These are phyloP conservation scores for Fusarium luffae DNA, from an alignment of 2,329 filamentous ascomycete species.

Conservation along the genomic window DNA sequence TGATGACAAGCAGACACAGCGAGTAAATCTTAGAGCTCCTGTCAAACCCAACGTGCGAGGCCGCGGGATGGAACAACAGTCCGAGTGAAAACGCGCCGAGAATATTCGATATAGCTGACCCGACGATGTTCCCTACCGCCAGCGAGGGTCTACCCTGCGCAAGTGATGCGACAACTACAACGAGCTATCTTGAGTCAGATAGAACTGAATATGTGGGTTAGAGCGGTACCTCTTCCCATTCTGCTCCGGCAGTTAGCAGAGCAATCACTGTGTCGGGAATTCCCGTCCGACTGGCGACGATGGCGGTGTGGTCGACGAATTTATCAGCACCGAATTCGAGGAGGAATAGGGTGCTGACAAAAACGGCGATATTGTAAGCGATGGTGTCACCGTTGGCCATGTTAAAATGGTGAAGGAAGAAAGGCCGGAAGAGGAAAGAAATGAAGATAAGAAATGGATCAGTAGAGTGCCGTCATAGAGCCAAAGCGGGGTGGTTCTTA, in stretches of 20 bases:
- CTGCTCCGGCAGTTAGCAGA: not conserved
- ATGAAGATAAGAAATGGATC: rapidly evolving
- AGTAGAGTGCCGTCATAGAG: too few species aligned
- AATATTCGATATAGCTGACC: not conserved
- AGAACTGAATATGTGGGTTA: rapidly evolving
- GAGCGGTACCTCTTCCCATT: not conserved
- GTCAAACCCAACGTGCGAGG: not conserved
- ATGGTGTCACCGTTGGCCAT: not conserved
- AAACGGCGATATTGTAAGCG: not conserved
- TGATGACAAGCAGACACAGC: rapidly evolving
- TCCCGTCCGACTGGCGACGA: not conserved
- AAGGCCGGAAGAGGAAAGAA: too few species aligned
- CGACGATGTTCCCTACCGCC: not conserved
- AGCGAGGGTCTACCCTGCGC: not conserved
- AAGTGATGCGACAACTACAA: not conserved
- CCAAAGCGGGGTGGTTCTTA: rapidly evolving
- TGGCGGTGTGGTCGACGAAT: not conserved
- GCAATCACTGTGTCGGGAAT: not conserved
- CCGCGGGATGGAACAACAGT: not conserved
- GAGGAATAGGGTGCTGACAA: not conserved
- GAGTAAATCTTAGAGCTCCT: not conserved
- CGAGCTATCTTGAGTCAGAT: not conserved
- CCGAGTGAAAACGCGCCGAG: not conserved
- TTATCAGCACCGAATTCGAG: not conserved
- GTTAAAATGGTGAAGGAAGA: too few species aligned